phyloP scores from a whole-genome alignment of 2,329 filamentous ascomycete species.

The Fusarium nelsonii region DNA sequence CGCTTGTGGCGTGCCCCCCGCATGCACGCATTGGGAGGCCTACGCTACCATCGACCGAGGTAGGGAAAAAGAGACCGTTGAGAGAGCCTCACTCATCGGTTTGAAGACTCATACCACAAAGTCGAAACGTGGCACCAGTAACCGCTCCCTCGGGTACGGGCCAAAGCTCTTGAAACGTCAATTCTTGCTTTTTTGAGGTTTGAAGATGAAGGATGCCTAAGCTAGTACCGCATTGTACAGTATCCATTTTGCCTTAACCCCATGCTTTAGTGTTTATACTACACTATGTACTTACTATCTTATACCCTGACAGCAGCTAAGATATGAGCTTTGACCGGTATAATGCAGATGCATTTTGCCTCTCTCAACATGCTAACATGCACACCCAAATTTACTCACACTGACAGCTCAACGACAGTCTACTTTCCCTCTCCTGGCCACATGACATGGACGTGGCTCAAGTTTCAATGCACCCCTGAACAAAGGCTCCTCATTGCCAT shows the following conservation, averaged over 20 bases:
- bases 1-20: constrained; percentile 33
- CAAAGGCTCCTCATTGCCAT: background rate
- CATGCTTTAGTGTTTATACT: too few relatives aligned
- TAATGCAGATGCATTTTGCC: constrained; percentile 1
- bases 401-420: constrained; percentile 10
- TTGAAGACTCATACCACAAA: constrained; percentile 21
- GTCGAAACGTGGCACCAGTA: constrained; percentile 40
- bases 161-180: constrained; percentile 12
- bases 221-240: background rate
- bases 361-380: constrained; percentile 7
- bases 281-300: too few relatives aligned
- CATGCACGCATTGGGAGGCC: constrained; percentile 28
- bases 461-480: constrained; percentile 11
- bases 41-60: constrained; percentile 26
- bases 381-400: constrained; percentile 2
- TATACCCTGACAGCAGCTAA: too few relatives aligned
- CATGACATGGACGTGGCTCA: constrained; percentile 7
- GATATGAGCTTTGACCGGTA: background rate
- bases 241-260: background rate
- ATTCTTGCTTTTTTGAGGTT: constrained; percentile 13
- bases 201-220: background rate
- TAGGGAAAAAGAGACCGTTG: constrained; percentile 20
- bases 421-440: constrained; percentile 18
- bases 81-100: constrained; percentile 31
- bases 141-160: constrained; percentile 33